Evolutionary conservation across 768 basidiomycete genomes (phyloP), one percentile per base, ranked within the genome.

Genomic region (Sarcomyxa edulis): DNA sequence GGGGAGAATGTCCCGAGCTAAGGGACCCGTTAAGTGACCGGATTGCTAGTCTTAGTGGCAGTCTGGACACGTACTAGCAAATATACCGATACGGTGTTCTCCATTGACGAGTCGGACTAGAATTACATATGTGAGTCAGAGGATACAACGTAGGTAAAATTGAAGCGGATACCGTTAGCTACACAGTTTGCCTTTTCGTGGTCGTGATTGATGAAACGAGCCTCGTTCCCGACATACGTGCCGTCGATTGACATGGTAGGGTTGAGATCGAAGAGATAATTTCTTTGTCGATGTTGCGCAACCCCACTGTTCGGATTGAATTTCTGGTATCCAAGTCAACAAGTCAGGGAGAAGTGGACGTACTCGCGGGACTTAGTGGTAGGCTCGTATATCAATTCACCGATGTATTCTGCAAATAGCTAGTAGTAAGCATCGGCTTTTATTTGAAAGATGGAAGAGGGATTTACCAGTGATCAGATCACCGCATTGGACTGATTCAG

Each of bases 191-290:
- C 52, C 12, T 31, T 45, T 23, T 9, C 35, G 47, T 15, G 10
- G 15, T 62, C 59, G 40, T 88, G 84, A 48, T 89, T 83, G 37
- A 87, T 75, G 47, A 77, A 86, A 10, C 83, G 66, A n/a, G 81
- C 65, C 27, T 68, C 63, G 41, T 86, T 86, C 4, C 81, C 84
- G 1, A 61, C 69, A 24, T 60, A 65, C 12, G 68, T 55, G 21
- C 74, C 62, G 51, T 88, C 85, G n/a, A 85, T 48, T 6, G 67
- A 60, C 20, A 69, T 48, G 0, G 55, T 53, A 0, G 51, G 29
- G 46, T 80, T 73, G 35, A 87, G 52, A 14, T 61, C 61, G 42
- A 83, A 87, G 7, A 78, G 65, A 44, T 89, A 89, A 42, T 71
- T 78, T 27, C 82, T 70, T 4, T 63, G 53, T 25, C 71, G 64